These are phyloP conservation scores for Eimeria tenella DNA, from an alignment of 169 alveolate species.

Conservation along the genomic window DNA sequence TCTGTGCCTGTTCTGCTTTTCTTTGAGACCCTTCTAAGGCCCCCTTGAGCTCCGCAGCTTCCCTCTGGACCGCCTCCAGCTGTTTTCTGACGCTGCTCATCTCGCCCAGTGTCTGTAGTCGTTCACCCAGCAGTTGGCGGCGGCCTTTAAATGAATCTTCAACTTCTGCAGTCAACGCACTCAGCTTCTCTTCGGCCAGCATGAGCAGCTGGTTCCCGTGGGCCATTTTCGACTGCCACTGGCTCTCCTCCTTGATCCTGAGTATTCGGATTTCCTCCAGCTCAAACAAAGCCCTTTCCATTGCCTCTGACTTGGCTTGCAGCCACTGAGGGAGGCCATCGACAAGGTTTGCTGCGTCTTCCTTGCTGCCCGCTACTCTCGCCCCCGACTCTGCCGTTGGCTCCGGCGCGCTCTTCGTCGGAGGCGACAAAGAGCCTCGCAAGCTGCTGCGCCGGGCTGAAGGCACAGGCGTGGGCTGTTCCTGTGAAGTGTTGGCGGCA, in stretches of 20 bases:
- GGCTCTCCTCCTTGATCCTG: not conserved
- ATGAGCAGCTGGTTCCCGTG: constrained; percentile 6
- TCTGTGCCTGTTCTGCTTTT: not conserved
- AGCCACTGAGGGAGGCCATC: not conserved
- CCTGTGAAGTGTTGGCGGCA: constrained; percentile 1
- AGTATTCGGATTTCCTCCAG: constrained; percentile 35
- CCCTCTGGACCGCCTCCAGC: not conserved
- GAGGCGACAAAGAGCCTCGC: not conserved
- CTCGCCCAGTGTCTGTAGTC: not conserved
- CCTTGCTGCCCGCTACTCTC: not conserved
- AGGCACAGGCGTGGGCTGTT: not conserved
- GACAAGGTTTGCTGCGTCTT: not conserved
- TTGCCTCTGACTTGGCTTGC: constrained; percentile 40
- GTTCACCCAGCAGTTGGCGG: constrained; percentile 2
- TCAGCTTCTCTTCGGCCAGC: constrained; percentile 32
- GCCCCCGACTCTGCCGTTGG: not conserved
- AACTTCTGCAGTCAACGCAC: not conserved
- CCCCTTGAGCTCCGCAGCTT: constrained; percentile 44
- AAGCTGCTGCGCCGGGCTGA: not conserved
- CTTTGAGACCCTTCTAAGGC: constrained; percentile 9
- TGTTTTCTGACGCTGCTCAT: not conserved
- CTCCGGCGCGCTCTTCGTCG: not conserved
- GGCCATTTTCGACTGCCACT: not conserved
- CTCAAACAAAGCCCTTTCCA: constrained; percentile 63
- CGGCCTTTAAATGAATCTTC: not conserved